Percentiles rank a stretch among this genome's conserved stretches.
phyloP scores from a whole-genome alignment of 495 filamentous ascomycete genomes.

The Thozetella sp. region DNA sequence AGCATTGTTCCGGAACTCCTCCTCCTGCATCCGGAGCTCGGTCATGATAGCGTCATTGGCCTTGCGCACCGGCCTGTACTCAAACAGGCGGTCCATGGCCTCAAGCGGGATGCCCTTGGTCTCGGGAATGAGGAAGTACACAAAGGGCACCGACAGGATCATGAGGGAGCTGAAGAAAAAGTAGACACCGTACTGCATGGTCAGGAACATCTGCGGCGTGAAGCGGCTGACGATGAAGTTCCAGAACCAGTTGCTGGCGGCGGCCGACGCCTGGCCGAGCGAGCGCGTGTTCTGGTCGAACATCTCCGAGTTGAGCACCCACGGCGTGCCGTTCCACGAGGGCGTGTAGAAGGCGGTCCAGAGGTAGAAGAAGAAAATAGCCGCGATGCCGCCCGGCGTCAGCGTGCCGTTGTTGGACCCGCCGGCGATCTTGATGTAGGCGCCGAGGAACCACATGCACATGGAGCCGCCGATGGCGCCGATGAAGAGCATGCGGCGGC shows the following conservation, averaged over 20 bases:
- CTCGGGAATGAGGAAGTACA: conserved; percentile 54
- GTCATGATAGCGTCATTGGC: conserved; percentile 54
- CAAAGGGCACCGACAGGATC: conserved; percentile 66
- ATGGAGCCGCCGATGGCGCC: conserved; percentile 54
- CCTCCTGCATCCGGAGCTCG: conserved; percentile 49
- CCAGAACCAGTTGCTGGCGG: conserved; percentile 75
- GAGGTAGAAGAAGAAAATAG: conserved; percentile 80
- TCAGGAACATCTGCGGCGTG: conserved; percentile 75
- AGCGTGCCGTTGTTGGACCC: conserved; percentile 37
- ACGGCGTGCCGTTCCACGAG: conserved; percentile 73
- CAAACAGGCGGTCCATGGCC: conserved; percentile 61
- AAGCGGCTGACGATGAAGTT: conserved; percentile 76
- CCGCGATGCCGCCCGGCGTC: conserved; percentile 62
- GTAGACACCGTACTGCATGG: conserved; percentile 73
- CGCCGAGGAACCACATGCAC: conserved; percentile 61
- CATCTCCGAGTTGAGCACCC: conserved; percentile 68
- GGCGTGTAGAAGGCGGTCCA: conserved; percentile 80
- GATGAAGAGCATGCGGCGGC: conserved; percentile 55
- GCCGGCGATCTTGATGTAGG: conserved; percentile 53
- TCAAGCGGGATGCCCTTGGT: conserved; percentile 55
- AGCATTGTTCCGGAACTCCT: conserved; percentile 52
- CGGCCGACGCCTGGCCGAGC: conserved; percentile 68
- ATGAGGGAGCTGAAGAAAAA: conserved; percentile 79
- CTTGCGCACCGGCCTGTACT: conserved; percentile 51
- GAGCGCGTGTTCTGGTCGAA: conserved; percentile 64